phyloP scores from a whole-genome alignment of 495 filamentous ascomycete genomes.

The Amphirosellinia nigrospora region DNA sequence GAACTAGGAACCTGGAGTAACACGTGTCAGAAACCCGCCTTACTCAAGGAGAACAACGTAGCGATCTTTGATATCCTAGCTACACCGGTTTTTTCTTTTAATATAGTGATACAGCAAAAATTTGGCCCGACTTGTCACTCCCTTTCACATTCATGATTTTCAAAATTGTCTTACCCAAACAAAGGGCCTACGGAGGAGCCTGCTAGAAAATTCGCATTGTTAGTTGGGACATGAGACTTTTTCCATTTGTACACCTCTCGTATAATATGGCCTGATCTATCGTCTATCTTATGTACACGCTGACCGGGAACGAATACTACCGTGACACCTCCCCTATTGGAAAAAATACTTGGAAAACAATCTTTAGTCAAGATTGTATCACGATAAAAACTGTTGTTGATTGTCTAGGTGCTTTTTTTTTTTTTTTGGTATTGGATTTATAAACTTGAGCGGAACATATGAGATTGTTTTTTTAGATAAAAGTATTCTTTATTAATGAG shows the following conservation, averaged over 20 bases:
- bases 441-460: no score
- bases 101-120: background rate
- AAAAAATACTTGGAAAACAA: background rate
- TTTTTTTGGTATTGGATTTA: no score
- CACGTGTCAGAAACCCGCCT: background rate
- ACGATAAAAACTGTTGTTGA: no score
- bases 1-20: background rate
- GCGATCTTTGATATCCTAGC: background rate
- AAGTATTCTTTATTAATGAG: background rate
- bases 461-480: no score
- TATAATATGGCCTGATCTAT: background rate
- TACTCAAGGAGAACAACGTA: background rate
- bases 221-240: background rate
- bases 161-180: background rate
- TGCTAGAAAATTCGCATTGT: background rate
- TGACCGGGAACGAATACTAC: background rate
- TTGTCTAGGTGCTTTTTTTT: no score
- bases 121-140: background rate
- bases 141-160: background rate
- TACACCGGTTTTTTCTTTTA: background rate
- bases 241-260: background rate
- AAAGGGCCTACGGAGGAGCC: background rate
- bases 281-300: background rate
- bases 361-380: background rate
- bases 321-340: background rate